These are phyloP conservation scores for Talaromyces adpressus DNA, from an alignment of 495 filamentous ascomycete genomes.

Conservation along the genomic window DNA sequence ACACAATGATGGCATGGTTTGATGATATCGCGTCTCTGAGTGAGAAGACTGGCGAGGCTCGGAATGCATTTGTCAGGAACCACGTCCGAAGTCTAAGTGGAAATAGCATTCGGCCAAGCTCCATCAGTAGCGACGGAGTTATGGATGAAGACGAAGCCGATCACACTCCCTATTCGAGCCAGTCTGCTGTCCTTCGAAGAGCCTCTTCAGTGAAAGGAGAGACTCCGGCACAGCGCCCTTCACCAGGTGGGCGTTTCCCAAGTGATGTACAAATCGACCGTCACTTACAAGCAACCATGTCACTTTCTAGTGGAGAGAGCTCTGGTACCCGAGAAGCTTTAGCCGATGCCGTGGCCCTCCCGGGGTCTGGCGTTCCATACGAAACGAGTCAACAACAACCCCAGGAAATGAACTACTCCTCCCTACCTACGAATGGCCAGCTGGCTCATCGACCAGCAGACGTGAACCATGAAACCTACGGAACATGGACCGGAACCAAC, in stretches of 20 bases:
- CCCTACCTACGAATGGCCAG: conserved; percentile 18
- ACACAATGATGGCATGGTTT: conserved; percentile 97
- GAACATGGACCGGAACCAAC: not conserved
- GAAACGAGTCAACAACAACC: conserved; percentile 12
- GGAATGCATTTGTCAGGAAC: conserved; percentile 74
- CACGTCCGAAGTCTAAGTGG: conserved; percentile 71
- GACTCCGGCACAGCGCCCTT: conserved; percentile 49
- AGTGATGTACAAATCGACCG: conserved; percentile 76
- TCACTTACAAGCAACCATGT: conserved; percentile 67
- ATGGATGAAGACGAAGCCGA: conserved; percentile 87
- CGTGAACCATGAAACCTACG: conserved; percentile 6
- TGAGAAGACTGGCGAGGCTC: conserved; percentile 82
- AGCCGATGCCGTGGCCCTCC: conserved; percentile 47
- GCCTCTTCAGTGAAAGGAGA: conserved; percentile 38
- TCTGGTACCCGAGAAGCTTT: conserved; percentile 57
- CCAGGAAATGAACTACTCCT: conserved; percentile 8
- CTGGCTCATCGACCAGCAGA: conserved; percentile 5
- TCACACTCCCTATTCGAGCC: conserved; percentile 60
- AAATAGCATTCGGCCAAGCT: conserved; percentile 53
- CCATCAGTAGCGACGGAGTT: conserved; percentile 63
- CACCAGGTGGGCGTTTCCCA: conserved; percentile 85
- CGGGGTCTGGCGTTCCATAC: conserved; percentile 36
- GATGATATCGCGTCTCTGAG: conserved; percentile 83
- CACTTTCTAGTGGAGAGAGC: conserved; percentile 67
- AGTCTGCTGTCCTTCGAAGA: conserved; percentile 38